Evolutionary conservation across 2,329 filamentous ascomycete species (phyloP).

Genomic region (Macrophomina tecta): DNA sequence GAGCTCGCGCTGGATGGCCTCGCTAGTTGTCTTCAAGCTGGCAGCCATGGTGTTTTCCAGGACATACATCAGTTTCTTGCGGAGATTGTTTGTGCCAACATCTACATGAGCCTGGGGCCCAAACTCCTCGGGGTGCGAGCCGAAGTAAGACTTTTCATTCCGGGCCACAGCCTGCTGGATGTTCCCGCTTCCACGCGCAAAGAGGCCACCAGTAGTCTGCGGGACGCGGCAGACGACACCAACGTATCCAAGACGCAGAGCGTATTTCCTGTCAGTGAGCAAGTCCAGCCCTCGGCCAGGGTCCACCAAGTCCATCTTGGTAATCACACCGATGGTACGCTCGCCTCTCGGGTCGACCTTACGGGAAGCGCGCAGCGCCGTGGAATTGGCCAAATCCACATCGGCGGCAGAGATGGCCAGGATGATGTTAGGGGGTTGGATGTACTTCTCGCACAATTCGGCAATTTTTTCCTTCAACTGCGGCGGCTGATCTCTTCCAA

Average conservation of each 20-base stretch:
- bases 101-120: slow-evolving; percentile 73
- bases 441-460: slow-evolving; percentile 97
- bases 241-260: slow-evolving; percentile 92
- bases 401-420: slow-evolving; percentile 96
- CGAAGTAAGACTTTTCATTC: slow-evolving; percentile 89
- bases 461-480: slow-evolving; percentile 95
- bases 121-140: slow-evolving; percentile 79
- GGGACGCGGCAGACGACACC: slow-evolving; percentile 90
- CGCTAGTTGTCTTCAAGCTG: slow-evolving; percentile 85
- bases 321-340: slow-evolving; percentile 96
- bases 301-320: slow-evolving; percentile 98
- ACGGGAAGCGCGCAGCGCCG: slow-evolving; percentile 85
- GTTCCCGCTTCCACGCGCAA: slow-evolving; percentile 81
- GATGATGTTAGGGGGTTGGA: slow-evolving; percentile 93
- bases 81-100: slow-evolving; percentile 83
- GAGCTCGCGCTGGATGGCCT: slow-evolving; percentile 91
- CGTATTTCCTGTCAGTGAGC: slow-evolving; percentile 88
- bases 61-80: slow-evolving; percentile 96
- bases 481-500: slow-evolving; percentile 85
- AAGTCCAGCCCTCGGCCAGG: slow-evolving; percentile 77
- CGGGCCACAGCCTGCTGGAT: slow-evolving; percentile 81
- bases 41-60: slow-evolving; percentile 97
- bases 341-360: slow-evolving; percentile 93
- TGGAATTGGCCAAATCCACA: slow-evolving; percentile 96
- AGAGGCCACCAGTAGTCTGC: slow-evolving; percentile 68